Percentiles rank a stretch among this genome's conserved stretches.
These are phyloP conservation scores for Russula lepida DNA, from an alignment of 768 basidiomycete genomes.

Conservation along the genomic window DNA sequence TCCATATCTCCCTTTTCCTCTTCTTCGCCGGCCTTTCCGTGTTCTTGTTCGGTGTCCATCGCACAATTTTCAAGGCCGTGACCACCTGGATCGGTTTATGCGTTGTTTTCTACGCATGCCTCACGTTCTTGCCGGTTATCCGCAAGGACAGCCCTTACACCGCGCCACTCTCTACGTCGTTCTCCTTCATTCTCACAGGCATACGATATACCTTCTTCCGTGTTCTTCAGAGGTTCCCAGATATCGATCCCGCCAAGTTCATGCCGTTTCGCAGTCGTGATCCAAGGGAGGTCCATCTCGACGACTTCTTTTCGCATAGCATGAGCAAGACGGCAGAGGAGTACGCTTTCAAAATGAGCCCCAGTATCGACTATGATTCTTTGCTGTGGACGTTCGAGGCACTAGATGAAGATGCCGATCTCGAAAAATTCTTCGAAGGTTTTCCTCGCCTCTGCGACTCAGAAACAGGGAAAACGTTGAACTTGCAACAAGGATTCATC, in stretches of 20 bases:
- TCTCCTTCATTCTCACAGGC: not conserved
- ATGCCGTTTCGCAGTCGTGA: not conserved
- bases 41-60: slow-evolving; percentile 32
- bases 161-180: not conserved
- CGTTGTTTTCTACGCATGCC: slow-evolving; percentile 14
- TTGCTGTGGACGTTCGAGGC: slow-evolving; percentile 1
- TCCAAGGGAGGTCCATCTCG: not conserved
- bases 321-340: not conserved
- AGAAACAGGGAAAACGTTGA: not conserved
- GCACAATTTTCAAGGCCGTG: slow-evolving; percentile 11
- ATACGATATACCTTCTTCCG: not conserved
- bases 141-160: slow-evolving; percentile 7
- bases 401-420: slow-evolving; percentile 3
- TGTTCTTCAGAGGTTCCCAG: not conserved
- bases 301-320: not conserved
- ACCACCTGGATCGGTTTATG: slow-evolving; percentile 9
- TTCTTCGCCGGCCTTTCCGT: slow-evolving; percentile 44
- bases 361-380: not conserved
- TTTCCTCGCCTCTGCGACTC: slow-evolving; percentile 2
- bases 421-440: slow-evolving; percentile 11
- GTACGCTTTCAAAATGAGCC: not conserved
- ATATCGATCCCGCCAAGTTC: too few species aligned
- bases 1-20: slow-evolving; percentile 42
- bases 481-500: not conserved
- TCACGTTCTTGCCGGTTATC: slow-evolving; percentile 15